Base-by-base conservation (phyloP, 1,284 basidiomycete species). In the Trichosporon sp. region DNA sequence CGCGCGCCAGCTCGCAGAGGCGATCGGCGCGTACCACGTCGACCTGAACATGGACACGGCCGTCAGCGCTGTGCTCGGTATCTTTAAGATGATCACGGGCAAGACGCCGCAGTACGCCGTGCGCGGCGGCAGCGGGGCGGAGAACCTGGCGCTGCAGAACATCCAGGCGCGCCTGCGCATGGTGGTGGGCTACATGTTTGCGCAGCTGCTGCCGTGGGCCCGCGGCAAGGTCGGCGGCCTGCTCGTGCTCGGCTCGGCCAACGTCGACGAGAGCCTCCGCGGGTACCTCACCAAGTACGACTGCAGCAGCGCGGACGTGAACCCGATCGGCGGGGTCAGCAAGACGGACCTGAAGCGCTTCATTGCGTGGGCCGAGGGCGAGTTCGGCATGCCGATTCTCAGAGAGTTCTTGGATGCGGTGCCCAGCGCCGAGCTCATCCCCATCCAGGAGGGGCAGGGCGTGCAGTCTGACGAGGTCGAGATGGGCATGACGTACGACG, bases 401-500 rank as follows among this genome's bases (percentile, higher is more conserved):
- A 85, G 86, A 64, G 95, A 92, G 68, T 99, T 99, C 86, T 83
- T 99, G 70, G 88, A 89, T 65, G 96, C 97, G 1, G 88, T 92
- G 1, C 97, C 96, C 2, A 97, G 95, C 0, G 97, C 97, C 21
- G 97, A 99, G 79, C 86, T 99, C 2, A 95, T 99, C 78, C 97
- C 97, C 1, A 94, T 97, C 72, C 95, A 76, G 15, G 74, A 93
- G 0, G 91, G 94, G 75, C 90, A 88, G 8, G 97, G 97, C 78
- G 91, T 97, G 4, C 97, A 99, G 77, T 89, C 93, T 0, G 97
- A 99, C 79, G 97, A 99, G 86, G 93, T 89, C 11, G 96, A 98
- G 78, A 96, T 97, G 94, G 97, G 96, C 25, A 98, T 99, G 95
- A 98, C 96, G 1, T 99, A 99, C 81, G 93, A 99, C 77, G 96